Evolutionary conservation across 768 basidiomycete genomes (phyloP), one percentile per base, ranked within the genome.

Genomic region (Pilatotrama ljubarskyi): DNA sequence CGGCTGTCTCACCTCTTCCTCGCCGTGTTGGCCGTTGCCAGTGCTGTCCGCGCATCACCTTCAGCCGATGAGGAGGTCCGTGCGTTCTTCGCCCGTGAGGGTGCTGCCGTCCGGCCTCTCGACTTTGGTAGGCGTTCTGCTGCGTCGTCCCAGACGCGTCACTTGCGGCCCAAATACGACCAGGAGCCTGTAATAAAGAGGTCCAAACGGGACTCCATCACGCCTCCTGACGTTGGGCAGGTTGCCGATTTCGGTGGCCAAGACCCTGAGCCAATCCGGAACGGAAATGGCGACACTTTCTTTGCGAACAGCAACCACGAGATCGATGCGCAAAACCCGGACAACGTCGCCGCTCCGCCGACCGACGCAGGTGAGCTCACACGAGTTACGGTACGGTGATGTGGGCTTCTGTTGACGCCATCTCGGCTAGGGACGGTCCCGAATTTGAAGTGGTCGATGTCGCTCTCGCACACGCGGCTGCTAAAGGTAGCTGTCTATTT

Each of bases 401-500:
- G 43, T 47, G 57, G 41, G 42, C 42, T 51, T 46, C 44, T 48
- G 38, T 57, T 57, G 55, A 57, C 55, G 58, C 42, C 51, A 59
- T 59, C 17, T 17, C 41, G 49, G n/a, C 8, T n/a, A 69, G 68
- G 68, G 29, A 59, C 58, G 18, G 60, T 69, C 9, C 66, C 66
- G 20, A 69, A 69, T 51, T 47, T 69, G 49, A 69, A 69, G 58
- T 69, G 68, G 68, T 59, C 56, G 26, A 62, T 69, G 60, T 67
- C 68, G 2, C 58, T 67, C 38, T 67, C 66, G 48, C 68, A 69
- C 50, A 69, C 68, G 29, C 64, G 66, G 2, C 62, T 69, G 17
- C 58, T 69, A 4, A 66, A 68, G 46, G 67, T 65, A 43, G 22
- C 55, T 37, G 11, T 18, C 48, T 46, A 10, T 36, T 25, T 26